phyloP scores from a whole-genome alignment of 345 rosid species.

The Excoecaria cochinchinensis region DNA sequence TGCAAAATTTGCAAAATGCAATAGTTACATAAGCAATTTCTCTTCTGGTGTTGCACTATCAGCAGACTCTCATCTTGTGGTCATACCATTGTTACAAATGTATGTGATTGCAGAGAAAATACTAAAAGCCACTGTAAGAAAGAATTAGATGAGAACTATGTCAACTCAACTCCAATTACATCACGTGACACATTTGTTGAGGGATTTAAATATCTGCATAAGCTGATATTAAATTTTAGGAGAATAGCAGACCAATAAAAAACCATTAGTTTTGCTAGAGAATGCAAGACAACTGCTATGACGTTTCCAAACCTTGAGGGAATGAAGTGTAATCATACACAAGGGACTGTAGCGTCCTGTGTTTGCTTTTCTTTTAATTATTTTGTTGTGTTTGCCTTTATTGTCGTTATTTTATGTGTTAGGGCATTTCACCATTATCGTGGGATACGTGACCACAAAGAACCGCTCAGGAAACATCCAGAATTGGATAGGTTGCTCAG shows the following conservation, averaged over 20 bases:
- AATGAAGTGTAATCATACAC: background rate
- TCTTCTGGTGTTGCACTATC: background rate
- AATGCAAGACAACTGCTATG: too few relatives aligned
- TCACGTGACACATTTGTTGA: background rate
- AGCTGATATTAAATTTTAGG: background rate
- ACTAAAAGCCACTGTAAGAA: background rate
- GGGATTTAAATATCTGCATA: background rate
- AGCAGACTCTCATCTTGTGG: background rate
- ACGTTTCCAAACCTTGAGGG: background rate
- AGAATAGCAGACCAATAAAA: too few relatives aligned
- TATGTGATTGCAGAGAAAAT: background rate
- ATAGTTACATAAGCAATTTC: background rate
- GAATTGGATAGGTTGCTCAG: conserved; percentile 77
- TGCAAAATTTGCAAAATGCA: background rate
- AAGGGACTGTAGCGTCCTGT: background rate
- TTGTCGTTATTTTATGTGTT: conserved; percentile 10
- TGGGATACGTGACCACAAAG: conserved; percentile 38
- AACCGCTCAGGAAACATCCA: conserved; percentile 58
- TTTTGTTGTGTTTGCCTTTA: background rate
- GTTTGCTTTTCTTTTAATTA: background rate
- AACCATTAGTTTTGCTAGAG: too few relatives aligned
- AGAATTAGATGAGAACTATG: background rate
- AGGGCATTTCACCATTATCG: conserved; percentile 99
- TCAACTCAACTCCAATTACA: background rate
- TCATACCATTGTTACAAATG: background rate